A percentile compares a stretch with the other conserved stretches of the same genome.
Conservation (phyloP, 169 alveolate species). For the Plasmodium falciparum region DNA sequence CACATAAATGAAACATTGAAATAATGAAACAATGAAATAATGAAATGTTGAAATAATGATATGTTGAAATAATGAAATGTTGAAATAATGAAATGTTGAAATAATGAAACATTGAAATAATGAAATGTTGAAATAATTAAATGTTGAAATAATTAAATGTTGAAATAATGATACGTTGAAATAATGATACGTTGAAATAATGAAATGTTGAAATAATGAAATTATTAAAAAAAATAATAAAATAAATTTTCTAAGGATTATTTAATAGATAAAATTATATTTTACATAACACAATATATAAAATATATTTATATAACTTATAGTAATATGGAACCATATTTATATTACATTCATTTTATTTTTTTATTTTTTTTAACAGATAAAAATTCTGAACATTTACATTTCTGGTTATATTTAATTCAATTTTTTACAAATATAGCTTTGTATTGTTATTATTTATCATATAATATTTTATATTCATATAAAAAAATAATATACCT, state of each 20-base stretch:
- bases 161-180: slow-evolving; percentile 13
- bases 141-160: too few relatives aligned
- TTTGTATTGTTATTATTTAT: slow-evolving; percentile 37
- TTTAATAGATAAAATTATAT: slow-evolving; percentile 29
- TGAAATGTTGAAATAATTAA: too few relatives aligned
- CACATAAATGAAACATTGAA: background rate
- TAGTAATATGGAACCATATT: slow-evolving; percentile 41
- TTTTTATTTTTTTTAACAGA: background rate
- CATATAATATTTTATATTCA: slow-evolving; percentile 16
- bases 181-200: slow-evolving; percentile 9
- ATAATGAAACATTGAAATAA: too few relatives aligned
- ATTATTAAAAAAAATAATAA: slow-evolving; percentile 13
- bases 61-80: too few relatives aligned
- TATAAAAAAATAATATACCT: slow-evolving; percentile 13
- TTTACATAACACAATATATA: slow-evolving; percentile 23
- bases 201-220: slow-evolving; percentile 11
- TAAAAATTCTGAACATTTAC: slow-evolving; percentile 17
- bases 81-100: too few relatives aligned
- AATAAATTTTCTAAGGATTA: slow-evolving; percentile 13
- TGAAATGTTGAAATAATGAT: too few relatives aligned
- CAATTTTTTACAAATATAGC: slow-evolving; percentile 72
- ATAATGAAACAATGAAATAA: too few relatives aligned
- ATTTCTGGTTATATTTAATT: slow-evolving; percentile 68
- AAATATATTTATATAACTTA: slow-evolving; percentile 32
- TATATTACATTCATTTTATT: slow-evolving; percentile 6